A percentile compares a stretch with the other conserved stretches of the same genome.
These are phyloP conservation scores for Botryotinia globosa DNA, from an alignment of 2,329 filamentous ascomycete genomes.

Conservation along the genomic window DNA sequence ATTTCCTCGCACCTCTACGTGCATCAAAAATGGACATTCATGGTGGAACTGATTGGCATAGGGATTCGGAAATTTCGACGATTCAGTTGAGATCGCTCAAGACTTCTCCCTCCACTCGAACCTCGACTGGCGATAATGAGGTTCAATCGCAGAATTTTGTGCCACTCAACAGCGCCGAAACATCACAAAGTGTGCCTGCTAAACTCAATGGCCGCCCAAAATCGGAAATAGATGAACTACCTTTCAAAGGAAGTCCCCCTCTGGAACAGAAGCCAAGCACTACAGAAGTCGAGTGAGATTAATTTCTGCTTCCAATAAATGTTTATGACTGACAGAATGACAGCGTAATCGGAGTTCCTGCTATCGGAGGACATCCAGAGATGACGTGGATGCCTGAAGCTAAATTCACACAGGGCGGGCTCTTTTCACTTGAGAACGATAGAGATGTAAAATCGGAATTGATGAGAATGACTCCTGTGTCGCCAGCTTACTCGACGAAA, in stretches of 20 bases:
- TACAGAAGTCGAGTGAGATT: not conserved
- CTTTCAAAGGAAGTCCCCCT: not conserved
- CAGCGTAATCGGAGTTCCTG: not conserved
- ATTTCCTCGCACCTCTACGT: not conserved
- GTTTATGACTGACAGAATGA: not conserved
- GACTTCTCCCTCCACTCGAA: not conserved
- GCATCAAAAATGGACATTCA: not conserved
- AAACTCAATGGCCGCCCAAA: not conserved
- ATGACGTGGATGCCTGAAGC: not conserved
- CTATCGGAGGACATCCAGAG: not conserved
- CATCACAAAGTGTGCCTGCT: not conserved
- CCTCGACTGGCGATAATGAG: not conserved
- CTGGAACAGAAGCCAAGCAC: not conserved
- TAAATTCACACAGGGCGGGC: not conserved
- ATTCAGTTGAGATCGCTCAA: not conserved
- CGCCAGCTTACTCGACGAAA: not conserved
- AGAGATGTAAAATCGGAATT: not conserved
- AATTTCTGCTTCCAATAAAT: not conserved
- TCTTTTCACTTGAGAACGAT: not conserved
- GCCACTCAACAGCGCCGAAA: not conserved
- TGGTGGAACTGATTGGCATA: not conserved
- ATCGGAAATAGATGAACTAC: not conserved
- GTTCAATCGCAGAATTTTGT: not conserved
- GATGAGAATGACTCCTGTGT: not conserved
- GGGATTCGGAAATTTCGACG: not conserved